Percentiles rank a stretch among this genome's conserved stretches.
phyloP scores from a whole-genome alignment of 148 eudicot genomes.

The Camellia granthamiana region DNA sequence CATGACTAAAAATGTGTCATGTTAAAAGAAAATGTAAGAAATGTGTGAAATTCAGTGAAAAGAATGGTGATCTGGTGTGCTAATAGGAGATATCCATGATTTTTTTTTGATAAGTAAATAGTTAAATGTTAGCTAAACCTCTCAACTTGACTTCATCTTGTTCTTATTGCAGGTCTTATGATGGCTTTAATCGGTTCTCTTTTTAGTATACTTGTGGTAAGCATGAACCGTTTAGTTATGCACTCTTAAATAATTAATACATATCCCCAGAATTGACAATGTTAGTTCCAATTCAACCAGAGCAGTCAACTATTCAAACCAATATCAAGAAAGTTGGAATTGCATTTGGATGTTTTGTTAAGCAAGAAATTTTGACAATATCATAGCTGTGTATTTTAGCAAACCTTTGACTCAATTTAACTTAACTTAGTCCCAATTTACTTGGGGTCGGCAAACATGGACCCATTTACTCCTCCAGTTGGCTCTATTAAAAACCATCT shows the following conservation, averaged over 20 bases:
- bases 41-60: not conserved
- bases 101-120: no score
- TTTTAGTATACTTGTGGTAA: conserved; percentile 66
- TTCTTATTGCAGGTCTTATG: conserved; percentile 53
- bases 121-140: not conserved
- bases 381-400: no score
- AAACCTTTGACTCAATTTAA: not conserved
- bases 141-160: not conserved
- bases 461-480: no score
- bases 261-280: not conserved
- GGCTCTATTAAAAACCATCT: no score
- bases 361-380: no score
- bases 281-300: not conserved
- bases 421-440: no score
- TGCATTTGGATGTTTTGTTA: no score
- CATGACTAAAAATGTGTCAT: not conserved
- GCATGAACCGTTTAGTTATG: not conserved
- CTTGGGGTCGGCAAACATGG: no score
- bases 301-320: no score
- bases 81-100: not conserved
- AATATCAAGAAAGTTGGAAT: no score
- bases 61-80: not conserved
- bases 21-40: not conserved
- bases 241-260: not conserved
- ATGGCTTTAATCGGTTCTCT: conserved; percentile 81